Percentiles rank a stretch among this genome's conserved stretches.
These are phyloP conservation scores for Anthostomella pinea DNA, from an alignment of 2,329 filamentous ascomycete species.

Conservation along the genomic window DNA sequence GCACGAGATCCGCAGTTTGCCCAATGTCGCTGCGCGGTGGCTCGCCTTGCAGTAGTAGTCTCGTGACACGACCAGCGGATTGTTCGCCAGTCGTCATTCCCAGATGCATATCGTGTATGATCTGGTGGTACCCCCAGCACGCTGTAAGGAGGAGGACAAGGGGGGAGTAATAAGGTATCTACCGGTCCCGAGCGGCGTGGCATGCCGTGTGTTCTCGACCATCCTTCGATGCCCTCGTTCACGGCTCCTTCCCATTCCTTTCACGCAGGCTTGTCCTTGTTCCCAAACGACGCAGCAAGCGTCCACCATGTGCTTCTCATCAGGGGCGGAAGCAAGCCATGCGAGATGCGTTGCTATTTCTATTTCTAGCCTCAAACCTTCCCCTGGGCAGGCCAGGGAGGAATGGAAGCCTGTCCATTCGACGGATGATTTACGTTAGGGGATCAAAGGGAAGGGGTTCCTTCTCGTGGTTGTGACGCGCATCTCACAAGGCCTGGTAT, in stretches of 20 bases:
- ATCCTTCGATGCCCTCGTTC: constrained; percentile 8
- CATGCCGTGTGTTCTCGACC: constrained; percentile 12
- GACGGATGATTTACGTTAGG: constrained; percentile 11
- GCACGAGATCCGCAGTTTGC: too few species aligned
- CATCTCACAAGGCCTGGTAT: too few species aligned
- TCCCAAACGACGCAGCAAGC: constrained; percentile 8
- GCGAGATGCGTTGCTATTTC: constrained; percentile 15
- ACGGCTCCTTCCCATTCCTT: constrained; percentile 6
- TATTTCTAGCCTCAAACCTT: constrained; percentile 3
- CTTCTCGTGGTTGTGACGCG: constrained; percentile 13
- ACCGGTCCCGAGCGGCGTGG: constrained; percentile 13
- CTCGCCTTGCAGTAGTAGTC: constrained; percentile 16
- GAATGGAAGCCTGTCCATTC: constrained; percentile 17
- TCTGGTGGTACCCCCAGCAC: too few species aligned
- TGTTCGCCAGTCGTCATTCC: constrained; percentile 9
- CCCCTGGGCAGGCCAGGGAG: constrained; percentile 1
- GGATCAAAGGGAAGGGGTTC: constrained; percentile 3
- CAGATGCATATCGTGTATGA: too few species aligned
- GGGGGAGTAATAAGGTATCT: constrained; percentile 1
- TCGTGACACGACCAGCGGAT: constrained; percentile 11
- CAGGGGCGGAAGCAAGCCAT: constrained; percentile 26
- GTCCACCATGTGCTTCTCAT: constrained; percentile 12
- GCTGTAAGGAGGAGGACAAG: constrained; percentile 10
- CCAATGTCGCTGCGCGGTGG: too few species aligned
- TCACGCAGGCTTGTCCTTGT: constrained; percentile 16